A percentile compares a stretch with the other conserved stretches of the same genome.
phyloP scores from a whole-genome alignment of 139 green algal species.

The Auxenochlorella pyrenoidosa region DNA sequence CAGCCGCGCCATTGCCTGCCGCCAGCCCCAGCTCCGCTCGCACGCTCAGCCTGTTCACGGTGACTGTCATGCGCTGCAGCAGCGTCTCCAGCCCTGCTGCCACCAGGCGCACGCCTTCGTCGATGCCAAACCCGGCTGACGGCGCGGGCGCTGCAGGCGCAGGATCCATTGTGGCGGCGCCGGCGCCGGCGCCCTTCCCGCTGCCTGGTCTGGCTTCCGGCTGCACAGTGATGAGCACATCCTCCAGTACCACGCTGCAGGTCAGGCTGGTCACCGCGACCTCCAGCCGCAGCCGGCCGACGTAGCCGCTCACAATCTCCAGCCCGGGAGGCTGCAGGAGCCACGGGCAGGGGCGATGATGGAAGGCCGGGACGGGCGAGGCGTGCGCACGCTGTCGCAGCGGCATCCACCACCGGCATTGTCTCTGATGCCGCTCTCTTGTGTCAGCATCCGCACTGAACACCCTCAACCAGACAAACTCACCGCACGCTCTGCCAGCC shows the following conservation, averaged over 20 bases:
- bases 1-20: neutral
- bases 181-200: neutral
- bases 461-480: neutral
- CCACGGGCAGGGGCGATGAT: neutral
- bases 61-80: constrained; percentile 65
- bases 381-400: neutral
- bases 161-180: neutral
- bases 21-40: constrained; percentile 39
- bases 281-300: constrained; percentile 57
- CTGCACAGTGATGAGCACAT: constrained; percentile 64
- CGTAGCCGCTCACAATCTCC: constrained; percentile 65
- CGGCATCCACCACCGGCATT: neutral
- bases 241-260: constrained; percentile 56
- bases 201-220: neutral
- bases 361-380: neutral
- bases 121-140: constrained; percentile 4
- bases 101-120: constrained; percentile 63
- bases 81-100: constrained; percentile 68
- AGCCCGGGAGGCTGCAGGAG: constrained; percentile 32
- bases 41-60: constrained; percentile 48
- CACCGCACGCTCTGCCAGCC: constrained; percentile 65
- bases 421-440: neutral
- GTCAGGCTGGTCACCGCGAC: constrained; percentile 56
- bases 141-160: neutral
- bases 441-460: neutral